Conservation (phyloP, 139 green algal genomes). For the Zygnema cylindricum region DNA sequence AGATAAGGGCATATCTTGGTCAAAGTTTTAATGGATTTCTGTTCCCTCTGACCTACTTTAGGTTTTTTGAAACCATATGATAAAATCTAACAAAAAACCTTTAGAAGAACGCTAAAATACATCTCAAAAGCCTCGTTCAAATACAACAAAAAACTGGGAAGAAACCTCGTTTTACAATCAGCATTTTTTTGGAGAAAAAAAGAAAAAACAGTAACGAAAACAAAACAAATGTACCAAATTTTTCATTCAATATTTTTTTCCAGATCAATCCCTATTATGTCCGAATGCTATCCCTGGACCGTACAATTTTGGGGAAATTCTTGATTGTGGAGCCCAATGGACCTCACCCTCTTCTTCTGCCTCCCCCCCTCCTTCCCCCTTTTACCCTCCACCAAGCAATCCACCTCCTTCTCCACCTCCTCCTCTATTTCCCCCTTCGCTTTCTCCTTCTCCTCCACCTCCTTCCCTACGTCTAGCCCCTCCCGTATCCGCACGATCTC, state of each 20-base stretch:
- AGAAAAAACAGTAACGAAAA: background rate
- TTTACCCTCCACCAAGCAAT: background rate
- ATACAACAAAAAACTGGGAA: background rate
- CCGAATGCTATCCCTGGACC: background rate
- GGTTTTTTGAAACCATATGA: background rate
- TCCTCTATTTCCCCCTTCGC: background rate
- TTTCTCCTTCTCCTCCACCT: background rate
- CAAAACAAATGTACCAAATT: background rate
- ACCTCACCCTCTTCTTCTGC: background rate
- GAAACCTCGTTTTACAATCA: too few relatives aligned
- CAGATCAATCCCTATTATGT: background rate
- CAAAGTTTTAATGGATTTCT: too few relatives aligned
- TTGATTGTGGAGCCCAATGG: background rate
- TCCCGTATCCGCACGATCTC: background rate
- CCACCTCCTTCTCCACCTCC: background rate
- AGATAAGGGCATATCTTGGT: too few relatives aligned
- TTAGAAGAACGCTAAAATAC: background rate
- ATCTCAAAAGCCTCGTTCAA: background rate
- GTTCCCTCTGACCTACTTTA: too few relatives aligned
- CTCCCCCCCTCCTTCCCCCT: background rate
- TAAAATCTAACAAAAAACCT: background rate
- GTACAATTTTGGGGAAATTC: background rate
- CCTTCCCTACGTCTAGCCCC: background rate
- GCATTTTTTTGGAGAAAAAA: background rate
- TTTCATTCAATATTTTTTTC: background rate